A percentile compares a stretch with the other conserved stretches of the same genome.
phyloP scores from a whole-genome alignment of 2,329 filamentous ascomycete genomes.

The Penicillium concentricum region DNA sequence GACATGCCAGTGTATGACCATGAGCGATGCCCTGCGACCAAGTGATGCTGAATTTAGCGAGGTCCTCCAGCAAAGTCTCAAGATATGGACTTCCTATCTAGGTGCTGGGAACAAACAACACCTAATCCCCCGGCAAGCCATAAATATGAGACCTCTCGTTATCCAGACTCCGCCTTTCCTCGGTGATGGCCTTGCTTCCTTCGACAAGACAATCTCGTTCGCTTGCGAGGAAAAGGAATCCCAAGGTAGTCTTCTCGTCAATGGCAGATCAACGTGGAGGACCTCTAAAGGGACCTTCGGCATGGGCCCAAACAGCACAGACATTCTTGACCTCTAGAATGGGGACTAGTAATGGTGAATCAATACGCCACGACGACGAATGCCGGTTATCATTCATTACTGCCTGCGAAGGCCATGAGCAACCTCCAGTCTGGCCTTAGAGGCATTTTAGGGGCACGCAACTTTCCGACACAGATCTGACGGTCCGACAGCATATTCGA shows the following conservation, averaged over 20 bases:
- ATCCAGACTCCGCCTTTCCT: conserved; percentile 18
- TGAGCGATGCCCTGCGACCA: too few relatives aligned
- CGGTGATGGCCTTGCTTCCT: conserved; percentile 8
- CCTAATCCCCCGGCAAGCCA: conserved; percentile 11
- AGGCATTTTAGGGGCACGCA: too few relatives aligned
- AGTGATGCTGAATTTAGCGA: too few relatives aligned
- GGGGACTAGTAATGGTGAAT: too few relatives aligned
- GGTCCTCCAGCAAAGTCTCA: too few relatives aligned
- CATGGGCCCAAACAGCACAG: too few relatives aligned
- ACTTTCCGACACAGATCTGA: conserved; percentile 19
- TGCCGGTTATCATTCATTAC: too few relatives aligned
- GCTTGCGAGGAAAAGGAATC: conserved; percentile 17
- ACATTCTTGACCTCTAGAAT: too few relatives aligned
- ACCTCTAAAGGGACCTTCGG: conserved; percentile 15
- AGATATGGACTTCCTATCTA: conserved; percentile 19
- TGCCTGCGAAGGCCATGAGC: too few relatives aligned
- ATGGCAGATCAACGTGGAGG: conserved; percentile 20
- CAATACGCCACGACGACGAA: too few relatives aligned
- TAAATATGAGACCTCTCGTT: conserved; percentile 17
- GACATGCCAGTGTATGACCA: too few relatives aligned
- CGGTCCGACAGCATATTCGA: conserved; percentile 18
- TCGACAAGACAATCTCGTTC: conserved; percentile 13
- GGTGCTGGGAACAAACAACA: conserved; percentile 2
- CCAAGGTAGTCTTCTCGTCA: conserved; percentile 13
- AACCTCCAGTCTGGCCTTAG: too few relatives aligned